These are phyloP conservation scores for Tubosaeta sp. DNA, from an alignment of 768 basidiomycete species.

Conservation along the genomic window DNA sequence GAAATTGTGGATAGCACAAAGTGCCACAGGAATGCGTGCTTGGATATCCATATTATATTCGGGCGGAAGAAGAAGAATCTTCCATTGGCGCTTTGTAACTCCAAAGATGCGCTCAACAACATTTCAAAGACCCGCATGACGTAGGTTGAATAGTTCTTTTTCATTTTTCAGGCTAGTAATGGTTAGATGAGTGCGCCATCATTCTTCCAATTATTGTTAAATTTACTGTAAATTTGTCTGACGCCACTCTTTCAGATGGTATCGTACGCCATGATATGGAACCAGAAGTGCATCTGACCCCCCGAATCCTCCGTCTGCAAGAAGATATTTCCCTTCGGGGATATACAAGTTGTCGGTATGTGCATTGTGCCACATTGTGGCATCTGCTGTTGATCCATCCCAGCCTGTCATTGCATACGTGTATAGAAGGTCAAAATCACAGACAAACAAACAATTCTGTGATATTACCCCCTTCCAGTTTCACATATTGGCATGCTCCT, in stretches of 20 bases:
- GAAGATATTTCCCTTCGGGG: neutral
- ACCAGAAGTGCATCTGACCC: constrained; percentile 28
- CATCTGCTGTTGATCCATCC: constrained; percentile 17
- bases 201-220: no score
- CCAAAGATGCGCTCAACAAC: neutral
- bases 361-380: constrained; percentile 6
- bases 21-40: neutral
- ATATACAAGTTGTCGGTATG: constrained; percentile 3
- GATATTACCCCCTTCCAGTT: constrained; percentile 14
- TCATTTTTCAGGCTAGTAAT: neutral
- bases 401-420: constrained; percentile 15
- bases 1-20: neutral
- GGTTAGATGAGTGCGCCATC: neutral
- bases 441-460: constrained; percentile 18
- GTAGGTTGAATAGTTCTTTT: neutral
- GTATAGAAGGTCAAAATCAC: constrained; percentile 15
- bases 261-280: constrained; percentile 35
- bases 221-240: neutral
- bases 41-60: neutral
- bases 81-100: neutral
- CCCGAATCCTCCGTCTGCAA: constrained; percentile 8
- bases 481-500: constrained; percentile 1
- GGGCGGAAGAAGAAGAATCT: neutral
- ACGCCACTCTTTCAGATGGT: constrained; percentile 15
- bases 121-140: neutral